Percentiles rank a stretch among this genome's conserved stretches.
These are phyloP conservation scores for Henckelia pumila DNA, from an alignment of 257 asterid species.

Conservation along the genomic window DNA sequence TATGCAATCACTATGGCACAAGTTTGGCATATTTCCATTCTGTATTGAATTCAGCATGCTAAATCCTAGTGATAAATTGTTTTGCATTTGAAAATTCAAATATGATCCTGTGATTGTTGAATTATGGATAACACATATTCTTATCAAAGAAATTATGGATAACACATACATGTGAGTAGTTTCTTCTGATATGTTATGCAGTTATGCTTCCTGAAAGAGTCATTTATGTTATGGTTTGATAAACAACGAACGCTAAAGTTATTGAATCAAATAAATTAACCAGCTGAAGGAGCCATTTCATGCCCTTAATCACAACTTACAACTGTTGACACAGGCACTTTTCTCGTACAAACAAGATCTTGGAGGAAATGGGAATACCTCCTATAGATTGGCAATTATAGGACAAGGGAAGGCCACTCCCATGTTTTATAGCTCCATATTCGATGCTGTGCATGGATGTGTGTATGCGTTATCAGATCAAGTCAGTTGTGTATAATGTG, in stretches of 20 bases:
- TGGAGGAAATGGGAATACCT: slow-evolving; percentile 68
- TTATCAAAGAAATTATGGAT: neutral
- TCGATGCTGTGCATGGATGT: neutral
- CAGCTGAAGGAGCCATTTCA: neutral
- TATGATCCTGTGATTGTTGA: neutral
- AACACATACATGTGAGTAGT: neutral
- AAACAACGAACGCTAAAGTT: neutral
- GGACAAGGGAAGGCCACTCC: slow-evolving; percentile 19
- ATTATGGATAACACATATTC: neutral
- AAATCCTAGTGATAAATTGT: neutral
- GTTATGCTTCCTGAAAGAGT: neutral
- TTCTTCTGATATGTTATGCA: neutral
- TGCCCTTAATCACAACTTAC: slow-evolving; percentile 16
- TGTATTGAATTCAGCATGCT: neutral
- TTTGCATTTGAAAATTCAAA: neutral
- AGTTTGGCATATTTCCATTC: neutral
- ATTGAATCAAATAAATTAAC: neutral
- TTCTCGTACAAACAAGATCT: slow-evolving; percentile 72
- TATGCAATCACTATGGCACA: neutral
- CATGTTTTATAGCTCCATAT: slow-evolving; percentile 24
- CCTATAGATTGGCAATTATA: slow-evolving; percentile 88
- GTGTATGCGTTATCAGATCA: no score
- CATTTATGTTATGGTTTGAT: neutral
- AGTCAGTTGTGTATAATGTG: no score
- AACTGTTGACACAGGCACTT: slow-evolving; percentile 60